Evolutionary conservation across 208 protist species (phyloP), one percentile per base, ranked within the genome.

Genomic region (Naegleria gruberi): DNA sequence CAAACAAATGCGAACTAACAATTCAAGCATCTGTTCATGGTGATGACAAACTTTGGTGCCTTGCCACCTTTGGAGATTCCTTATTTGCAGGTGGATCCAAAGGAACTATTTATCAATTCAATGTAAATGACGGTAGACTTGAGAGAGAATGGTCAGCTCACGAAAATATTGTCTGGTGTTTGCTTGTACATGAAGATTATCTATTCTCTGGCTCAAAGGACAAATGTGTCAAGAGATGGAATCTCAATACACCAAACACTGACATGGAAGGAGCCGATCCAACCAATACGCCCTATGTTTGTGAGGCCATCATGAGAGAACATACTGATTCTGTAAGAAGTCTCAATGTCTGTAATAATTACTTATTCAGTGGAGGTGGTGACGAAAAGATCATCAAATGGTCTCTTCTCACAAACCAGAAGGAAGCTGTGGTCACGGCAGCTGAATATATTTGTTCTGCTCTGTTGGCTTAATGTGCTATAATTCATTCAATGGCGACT

Each of bases 261-360:
- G 65, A 77, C 0, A 37, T n/a, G 19, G 26, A 77, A 77, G 30
- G 26, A 12, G 65, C 65, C 0, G 30, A 7, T n/a, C 4, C 6
- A 5, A 77, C 65, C 1, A 77, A 30, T 8, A 77, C 65, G 10
- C 65, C 17, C 12, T 77, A 77, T 77, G 65, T 37, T 6, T 77
- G 65, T 37, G 65, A 77, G 10, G 65, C 65, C 0, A n/a, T 77
- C 4, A 57, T 87, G 10, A 87, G n/a, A 51, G 83, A 41, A 17
- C 83, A 87, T 19, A 30, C 83, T 55, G 83, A 87, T 12, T 37
- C 19, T 40, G 83, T 87, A 3, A 34, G 19, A 41, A 42, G 43
- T 55, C 19, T 55, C 8, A 55, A 55, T 87, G n/a, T 87, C 40
- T 87, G 40, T 55, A 55, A 87, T 55, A 40, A 55, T 87, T 87